Percentiles rank a stretch among this genome's conserved stretches.
Evolutionary conservation across 1,284 basidiomycete species (phyloP).

Genomic region (Pascua sp.): DNA sequence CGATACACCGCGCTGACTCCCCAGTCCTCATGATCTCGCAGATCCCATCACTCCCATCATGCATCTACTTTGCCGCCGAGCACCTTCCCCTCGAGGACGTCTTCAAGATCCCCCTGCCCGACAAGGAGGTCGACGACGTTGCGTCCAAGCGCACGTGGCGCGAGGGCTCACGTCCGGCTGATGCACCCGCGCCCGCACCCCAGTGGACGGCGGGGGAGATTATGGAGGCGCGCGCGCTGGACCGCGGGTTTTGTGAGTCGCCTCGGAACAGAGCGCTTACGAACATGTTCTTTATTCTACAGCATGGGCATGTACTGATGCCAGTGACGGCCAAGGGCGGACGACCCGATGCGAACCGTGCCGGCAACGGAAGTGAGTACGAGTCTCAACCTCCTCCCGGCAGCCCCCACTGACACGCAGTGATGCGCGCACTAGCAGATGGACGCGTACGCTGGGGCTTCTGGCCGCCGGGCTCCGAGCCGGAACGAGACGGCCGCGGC

Average conservation of each 20-base stretch:
- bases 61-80: slow-evolving; percentile 64
- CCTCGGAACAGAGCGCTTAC: too few species aligned
- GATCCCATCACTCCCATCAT: slow-evolving; percentile 73
- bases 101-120: slow-evolving; percentile 54
- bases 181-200: background rate
- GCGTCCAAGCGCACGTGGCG: slow-evolving; percentile 44
- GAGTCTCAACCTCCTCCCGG: too few species aligned
- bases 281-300: too few species aligned
- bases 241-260: slow-evolving; percentile 60
- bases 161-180: background rate
- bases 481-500: slow-evolving; percentile 1
- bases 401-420: background rate
- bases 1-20: background rate
- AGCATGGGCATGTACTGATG: background rate
- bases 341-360: slow-evolving; percentile 77
- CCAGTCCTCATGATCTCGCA: slow-evolving; percentile 74
- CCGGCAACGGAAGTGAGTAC: slow-evolving; percentile 67
- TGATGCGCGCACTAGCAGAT: slow-evolving; percentile 76
- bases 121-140: slow-evolving; percentile 41
- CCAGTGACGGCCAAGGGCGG: slow-evolving; percentile 78
- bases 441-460: slow-evolving; percentile 78
- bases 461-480: slow-evolving; percentile 57
- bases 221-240: slow-evolving; percentile 68
- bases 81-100: slow-evolving; percentile 74
- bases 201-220: slow-evolving; percentile 61